Conservation (phyloP, 495 filamentous ascomycete genomes). For the Trichoderma asperelloides region DNA sequence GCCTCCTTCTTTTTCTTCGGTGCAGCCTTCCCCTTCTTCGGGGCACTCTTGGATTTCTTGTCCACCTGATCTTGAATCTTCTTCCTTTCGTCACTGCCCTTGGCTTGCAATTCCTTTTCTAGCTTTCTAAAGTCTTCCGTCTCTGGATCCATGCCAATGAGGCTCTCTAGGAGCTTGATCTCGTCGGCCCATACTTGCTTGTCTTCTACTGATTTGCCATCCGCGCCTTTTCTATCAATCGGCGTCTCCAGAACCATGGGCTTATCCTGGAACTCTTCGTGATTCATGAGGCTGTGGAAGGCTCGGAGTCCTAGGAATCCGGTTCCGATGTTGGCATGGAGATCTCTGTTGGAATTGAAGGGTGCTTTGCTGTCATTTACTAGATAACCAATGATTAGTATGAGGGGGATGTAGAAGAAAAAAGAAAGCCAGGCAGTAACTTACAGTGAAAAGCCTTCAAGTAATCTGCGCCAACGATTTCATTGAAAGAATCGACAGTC, state of each 20-base stretch:
- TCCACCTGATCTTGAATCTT: constrained; percentile 71
- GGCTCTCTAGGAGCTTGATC: constrained; percentile 78
- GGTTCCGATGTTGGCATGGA: constrained; percentile 91
- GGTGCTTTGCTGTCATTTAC: constrained; percentile 93
- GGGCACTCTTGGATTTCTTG: constrained; percentile 50
- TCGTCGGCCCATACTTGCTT: constrained; percentile 72
- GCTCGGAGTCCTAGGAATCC: constrained; percentile 84
- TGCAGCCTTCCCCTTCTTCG: constrained; percentile 40
- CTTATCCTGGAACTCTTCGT: constrained; percentile 61
- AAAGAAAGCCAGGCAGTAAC: background rate
- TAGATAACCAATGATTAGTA: background rate
- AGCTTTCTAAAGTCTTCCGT: constrained; percentile 56
- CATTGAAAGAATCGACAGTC: constrained; percentile 67
- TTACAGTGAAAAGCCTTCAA: constrained; percentile 66
- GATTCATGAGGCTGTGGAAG: constrained; percentile 88
- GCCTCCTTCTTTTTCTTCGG: constrained; percentile 28
- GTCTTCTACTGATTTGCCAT: constrained; percentile 56
- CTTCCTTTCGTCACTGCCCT: constrained; percentile 58
- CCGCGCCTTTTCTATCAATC: constrained; percentile 55
- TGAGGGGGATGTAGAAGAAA: background rate
- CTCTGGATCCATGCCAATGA: constrained; percentile 75
- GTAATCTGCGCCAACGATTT: constrained; percentile 68
- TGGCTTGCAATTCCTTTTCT: constrained; percentile 54
- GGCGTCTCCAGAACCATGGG: constrained; percentile 95
- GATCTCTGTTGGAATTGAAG: constrained; percentile 62